These are phyloP conservation scores for Cryphonectria parasitica DNA, from an alignment of 2,329 filamentous ascomycete genomes.

Conservation along the genomic window DNA sequence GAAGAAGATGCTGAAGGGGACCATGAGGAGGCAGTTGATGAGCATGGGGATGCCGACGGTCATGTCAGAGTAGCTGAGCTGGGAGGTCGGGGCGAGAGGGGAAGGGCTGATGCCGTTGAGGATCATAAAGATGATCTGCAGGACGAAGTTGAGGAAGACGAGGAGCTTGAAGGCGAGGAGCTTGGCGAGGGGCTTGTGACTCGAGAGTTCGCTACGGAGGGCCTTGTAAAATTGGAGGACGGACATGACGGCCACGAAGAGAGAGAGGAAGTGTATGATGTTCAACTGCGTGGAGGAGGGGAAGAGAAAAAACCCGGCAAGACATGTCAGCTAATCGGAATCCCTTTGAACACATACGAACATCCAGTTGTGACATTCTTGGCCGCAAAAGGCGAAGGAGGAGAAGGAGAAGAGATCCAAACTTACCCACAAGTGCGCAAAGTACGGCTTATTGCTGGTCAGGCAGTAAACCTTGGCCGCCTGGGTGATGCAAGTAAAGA, in stretches of 20 bases:
- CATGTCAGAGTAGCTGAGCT: slow-evolving; percentile 33
- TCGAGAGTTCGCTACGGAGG: slow-evolving; percentile 35
- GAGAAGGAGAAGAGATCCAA: background rate
- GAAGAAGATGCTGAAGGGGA: slow-evolving; percentile 34
- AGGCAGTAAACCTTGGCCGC: slow-evolving; percentile 37
- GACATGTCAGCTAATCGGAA: background rate
- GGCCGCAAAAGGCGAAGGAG: background rate
- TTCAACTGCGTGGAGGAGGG: slow-evolving; percentile 27
- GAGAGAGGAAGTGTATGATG: slow-evolving; percentile 34
- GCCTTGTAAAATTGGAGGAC: slow-evolving; percentile 37
- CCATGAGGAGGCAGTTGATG: slow-evolving; percentile 35
- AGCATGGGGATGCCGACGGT: slow-evolving; percentile 34
- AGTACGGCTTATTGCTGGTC: slow-evolving; percentile 35
- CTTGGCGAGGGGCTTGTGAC: slow-evolving; percentile 38
- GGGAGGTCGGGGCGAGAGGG: slow-evolving; percentile 30
- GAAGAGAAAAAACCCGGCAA: no score
- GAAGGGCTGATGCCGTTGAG: slow-evolving; percentile 29
- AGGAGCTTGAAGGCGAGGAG: slow-evolving; percentile 42
- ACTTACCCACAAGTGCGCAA: slow-evolving; percentile 38
- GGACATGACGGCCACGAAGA: slow-evolving; percentile 34
- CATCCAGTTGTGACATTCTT: background rate
- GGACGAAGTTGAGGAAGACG: slow-evolving; percentile 36
- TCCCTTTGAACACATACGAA: no score
- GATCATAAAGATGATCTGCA: slow-evolving; percentile 30
- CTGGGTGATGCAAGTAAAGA: slow-evolving; percentile 37